Base-by-base conservation (phyloP, 345 rosid genomes). In the Citrus hindsii region DNA sequence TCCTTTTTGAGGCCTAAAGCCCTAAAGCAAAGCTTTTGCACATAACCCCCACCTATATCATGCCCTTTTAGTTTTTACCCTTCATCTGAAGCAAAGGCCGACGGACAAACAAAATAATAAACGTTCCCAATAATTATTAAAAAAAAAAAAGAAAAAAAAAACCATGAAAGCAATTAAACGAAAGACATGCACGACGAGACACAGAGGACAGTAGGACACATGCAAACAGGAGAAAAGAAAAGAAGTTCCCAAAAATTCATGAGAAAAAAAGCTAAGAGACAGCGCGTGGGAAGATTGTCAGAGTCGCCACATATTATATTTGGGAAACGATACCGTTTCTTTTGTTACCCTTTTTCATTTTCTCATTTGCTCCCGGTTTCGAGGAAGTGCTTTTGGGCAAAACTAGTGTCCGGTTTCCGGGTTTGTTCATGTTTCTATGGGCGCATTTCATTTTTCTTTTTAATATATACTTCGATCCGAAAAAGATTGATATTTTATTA, bases 381-480 rank as follows among this genome's bases (percentile, higher is more conserved):
- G 42, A 28, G 77, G 77, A 74, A 62, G 38, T 62, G 18, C 38
- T 71, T 55, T 27, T 3, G 28, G 62, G 30, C 42, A 71, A 76
- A 81, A 76, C 73, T 60, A 1, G 72, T 3, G 58, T 38, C 77
- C 40, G 74, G 69, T 71, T 38, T 35, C 42, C 0, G 77, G 70
- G 24, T 28, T 58, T 63, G 8, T 30, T 9, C 1, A 14, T 16
- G 40, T 64, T 69, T 48, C 81, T 68, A 55, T 69, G 82, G 81
- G 81, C 81, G 59, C 24, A 53, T 53, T 16, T 51, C 16, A 48
- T 48, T 32, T 10, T 13, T 46, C 0, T 46, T 37, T 7, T 37
- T 7, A 37, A 7, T 37, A 37, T 1, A 7, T 9, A 37, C 7
- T 37, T 7, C 2, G 8, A 37, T 37, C 1, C 1, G 9, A 7